Evolutionary conservation across 1,284 basidiomycete genomes (phyloP).

Genomic region (Ceratobasidium sp.): DNA sequence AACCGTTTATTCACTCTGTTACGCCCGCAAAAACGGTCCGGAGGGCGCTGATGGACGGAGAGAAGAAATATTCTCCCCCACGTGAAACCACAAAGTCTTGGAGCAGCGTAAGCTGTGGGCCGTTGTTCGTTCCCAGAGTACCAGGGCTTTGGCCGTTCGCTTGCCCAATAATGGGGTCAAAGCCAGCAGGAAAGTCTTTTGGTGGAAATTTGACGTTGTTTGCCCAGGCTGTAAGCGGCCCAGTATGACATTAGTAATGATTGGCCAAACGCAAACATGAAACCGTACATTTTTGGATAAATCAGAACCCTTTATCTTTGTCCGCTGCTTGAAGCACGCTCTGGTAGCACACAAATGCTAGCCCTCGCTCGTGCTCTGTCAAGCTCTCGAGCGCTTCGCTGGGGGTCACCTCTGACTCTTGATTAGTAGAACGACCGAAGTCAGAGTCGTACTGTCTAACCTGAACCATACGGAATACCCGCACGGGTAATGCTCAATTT

Average conservation of each 20-base stretch:
- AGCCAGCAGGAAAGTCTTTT: conserved; percentile 51
- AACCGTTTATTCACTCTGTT: neutral
- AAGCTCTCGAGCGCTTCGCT: conserved; percentile 58
- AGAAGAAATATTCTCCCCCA: conserved; percentile 65
- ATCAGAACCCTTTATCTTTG: conserved; percentile 69
- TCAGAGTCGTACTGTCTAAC: neutral
- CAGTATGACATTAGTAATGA: neutral
- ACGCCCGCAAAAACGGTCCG: conserved; percentile 48
- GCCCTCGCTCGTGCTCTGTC: conserved; percentile 63
- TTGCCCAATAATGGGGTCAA: conserved; percentile 64
- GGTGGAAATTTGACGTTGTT: conserved; percentile 54
- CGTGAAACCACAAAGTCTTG: conserved; percentile 58
- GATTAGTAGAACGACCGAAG: neutral
- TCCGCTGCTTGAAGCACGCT: conserved; percentile 64
- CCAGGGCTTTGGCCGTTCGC: conserved; percentile 45
- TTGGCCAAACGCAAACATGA: neutral
- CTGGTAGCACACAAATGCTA: conserved; percentile 68
- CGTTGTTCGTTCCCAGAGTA: conserved; percentile 62
- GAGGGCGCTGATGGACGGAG: conserved; percentile 61
- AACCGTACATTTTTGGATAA: conserved; percentile 61
- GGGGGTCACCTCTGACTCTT: conserved; percentile 55
- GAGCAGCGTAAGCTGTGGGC: conserved; percentile 51
- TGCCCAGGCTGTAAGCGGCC: conserved; percentile 53
- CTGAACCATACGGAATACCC: conserved; percentile 24
- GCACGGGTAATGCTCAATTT: neutral